Evolutionary conservation across 495 filamentous ascomycete species (phyloP).

Genomic region (Penicillium salamii): DNA sequence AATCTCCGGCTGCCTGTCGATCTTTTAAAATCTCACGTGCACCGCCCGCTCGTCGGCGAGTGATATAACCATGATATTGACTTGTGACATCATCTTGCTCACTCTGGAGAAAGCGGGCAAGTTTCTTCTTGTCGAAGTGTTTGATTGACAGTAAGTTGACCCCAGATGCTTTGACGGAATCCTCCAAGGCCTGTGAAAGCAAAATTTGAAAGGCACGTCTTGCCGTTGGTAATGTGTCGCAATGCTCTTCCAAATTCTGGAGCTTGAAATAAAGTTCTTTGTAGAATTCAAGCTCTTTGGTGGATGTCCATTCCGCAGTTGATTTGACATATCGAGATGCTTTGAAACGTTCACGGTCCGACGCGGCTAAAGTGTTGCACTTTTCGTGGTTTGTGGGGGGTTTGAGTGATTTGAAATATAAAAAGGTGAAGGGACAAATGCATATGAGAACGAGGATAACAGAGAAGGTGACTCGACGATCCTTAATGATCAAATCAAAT

Average conservation of each 20-base stretch:
- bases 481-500: no score
- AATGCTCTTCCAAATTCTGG: constrained; percentile 38
- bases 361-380: no score
- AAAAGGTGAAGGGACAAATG: no score
- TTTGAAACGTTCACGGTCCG: no score
- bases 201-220: constrained; percentile 29
- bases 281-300: constrained; percentile 14
- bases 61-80: constrained; percentile 34
- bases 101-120: constrained; percentile 29
- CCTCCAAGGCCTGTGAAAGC: constrained; percentile 28
- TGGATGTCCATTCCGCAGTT: not conserved
- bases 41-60: constrained; percentile 12
- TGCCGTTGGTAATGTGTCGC: constrained; percentile 27
- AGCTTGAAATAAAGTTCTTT: constrained; percentile 39
- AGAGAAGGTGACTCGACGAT: no score
- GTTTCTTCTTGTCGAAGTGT: constrained; percentile 22
- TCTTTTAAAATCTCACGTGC: constrained; percentile 32
- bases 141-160: constrained; percentile 33
- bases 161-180: constrained; percentile 8
- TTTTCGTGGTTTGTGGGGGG: no score
- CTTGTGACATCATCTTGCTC: constrained; percentile 24
- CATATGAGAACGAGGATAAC: no score
- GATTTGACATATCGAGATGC: no score
- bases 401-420: no score
- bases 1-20: constrained; percentile 36